Evolutionary conservation across 495 filamentous ascomycete genomes (phyloP).

Genomic region (Xylaria nigripes): DNA sequence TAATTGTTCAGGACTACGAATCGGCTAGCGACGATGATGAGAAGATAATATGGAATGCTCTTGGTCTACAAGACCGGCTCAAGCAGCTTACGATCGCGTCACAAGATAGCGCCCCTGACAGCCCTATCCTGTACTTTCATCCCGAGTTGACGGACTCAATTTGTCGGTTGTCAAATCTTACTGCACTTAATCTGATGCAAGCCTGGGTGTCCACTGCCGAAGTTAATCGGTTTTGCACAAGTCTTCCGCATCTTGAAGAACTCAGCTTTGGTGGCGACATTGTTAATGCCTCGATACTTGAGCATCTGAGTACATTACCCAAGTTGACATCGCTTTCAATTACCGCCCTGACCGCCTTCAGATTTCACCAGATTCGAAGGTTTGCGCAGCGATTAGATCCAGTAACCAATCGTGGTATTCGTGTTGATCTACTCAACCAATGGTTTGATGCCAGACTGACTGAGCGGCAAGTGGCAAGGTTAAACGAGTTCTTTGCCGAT

Average conservation of each 20-base stretch:
- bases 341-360: slow-evolving; percentile 42
- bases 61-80: slow-evolving; percentile 21
- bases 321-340: slow-evolving; percentile 41
- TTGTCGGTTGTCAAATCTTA: slow-evolving; percentile 26
- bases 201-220: slow-evolving; percentile 12
- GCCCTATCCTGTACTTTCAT: slow-evolving; percentile 28
- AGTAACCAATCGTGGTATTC: slow-evolving; percentile 24
- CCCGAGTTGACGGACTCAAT: slow-evolving; percentile 45
- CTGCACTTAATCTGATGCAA: slow-evolving; percentile 21
- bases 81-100: slow-evolving; percentile 36
- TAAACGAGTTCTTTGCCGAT: slow-evolving; percentile 14
- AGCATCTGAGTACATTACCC: slow-evolving; percentile 28
- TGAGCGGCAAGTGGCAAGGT: slow-evolving; percentile 8
- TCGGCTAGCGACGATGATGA: neutral
- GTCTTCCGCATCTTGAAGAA: slow-evolving; percentile 44
- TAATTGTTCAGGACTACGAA: slow-evolving; percentile 16
- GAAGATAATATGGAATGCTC: slow-evolving; percentile 7
- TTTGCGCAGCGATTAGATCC: slow-evolving; percentile 39
- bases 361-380: slow-evolving; percentile 32
- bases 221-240: slow-evolving; percentile 13
- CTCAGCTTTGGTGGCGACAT: slow-evolving; percentile 49
- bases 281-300: slow-evolving; percentile 42
- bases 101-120: slow-evolving; percentile 33
- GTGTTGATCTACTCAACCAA: slow-evolving; percentile 23
- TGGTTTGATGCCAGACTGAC: slow-evolving; percentile 15